These are phyloP conservation scores for Zalerion maritima DNA, from an alignment of 495 filamentous ascomycete genomes.

Conservation along the genomic window DNA sequence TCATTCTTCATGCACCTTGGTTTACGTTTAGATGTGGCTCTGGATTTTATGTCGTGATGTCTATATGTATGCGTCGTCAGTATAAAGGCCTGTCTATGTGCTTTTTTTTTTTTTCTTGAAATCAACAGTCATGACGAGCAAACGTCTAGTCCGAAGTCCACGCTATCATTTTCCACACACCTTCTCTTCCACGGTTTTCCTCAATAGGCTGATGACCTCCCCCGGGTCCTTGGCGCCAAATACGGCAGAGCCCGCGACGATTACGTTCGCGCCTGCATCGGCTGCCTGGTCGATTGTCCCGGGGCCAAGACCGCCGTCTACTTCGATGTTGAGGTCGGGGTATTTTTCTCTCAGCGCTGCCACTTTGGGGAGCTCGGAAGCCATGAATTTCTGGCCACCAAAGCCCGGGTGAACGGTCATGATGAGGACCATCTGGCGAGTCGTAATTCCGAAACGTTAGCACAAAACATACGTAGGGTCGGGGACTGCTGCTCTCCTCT, in stretches of 20 bases:
- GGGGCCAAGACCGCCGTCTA: constrained; percentile 80
- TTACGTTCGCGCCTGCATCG: constrained; percentile 92
- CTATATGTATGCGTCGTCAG: too few species aligned
- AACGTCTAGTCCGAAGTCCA: too few species aligned
- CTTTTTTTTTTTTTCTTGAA: too few species aligned
- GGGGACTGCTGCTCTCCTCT: too few species aligned
- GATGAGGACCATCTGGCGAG: constrained; percentile 81
- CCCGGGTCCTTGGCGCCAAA: constrained; percentile 82
- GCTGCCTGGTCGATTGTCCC: constrained; percentile 89
- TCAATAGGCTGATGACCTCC: constrained; percentile 67
- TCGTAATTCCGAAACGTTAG: constrained; percentile 2
- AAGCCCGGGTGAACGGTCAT: constrained; percentile 99
- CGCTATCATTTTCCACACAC: too few species aligned
- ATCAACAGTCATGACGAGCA: too few species aligned
- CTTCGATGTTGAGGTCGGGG: constrained; percentile 88
- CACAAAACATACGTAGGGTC: too few species aligned
- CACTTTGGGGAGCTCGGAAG: constrained; percentile 87
- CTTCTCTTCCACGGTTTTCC: constrained; percentile 60
- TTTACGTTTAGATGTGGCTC: too few species aligned
- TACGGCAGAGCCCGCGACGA: constrained; percentile 93
- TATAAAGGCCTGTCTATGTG: too few species aligned
- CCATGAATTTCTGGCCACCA: constrained; percentile 97
- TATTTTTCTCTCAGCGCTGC: constrained; percentile 66
- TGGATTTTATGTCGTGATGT: too few species aligned
- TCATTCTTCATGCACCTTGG: too few species aligned